phyloP scores from a whole-genome alignment of 257 asterid species.

The Cynanchum wilfordii region DNA sequence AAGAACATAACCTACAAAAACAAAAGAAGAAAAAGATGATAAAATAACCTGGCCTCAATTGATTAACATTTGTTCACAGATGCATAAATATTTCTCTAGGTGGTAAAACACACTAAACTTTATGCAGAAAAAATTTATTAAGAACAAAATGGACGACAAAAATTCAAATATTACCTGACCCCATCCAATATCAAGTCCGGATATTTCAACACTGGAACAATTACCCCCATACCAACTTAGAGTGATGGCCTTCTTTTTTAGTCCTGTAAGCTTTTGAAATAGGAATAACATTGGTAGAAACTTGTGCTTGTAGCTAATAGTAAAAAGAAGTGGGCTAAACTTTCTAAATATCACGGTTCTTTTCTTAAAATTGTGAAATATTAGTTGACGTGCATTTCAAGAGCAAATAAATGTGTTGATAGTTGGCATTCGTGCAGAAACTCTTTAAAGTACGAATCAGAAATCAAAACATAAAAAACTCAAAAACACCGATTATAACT shows the following conservation, averaged over 20 bases:
- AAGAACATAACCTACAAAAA: not conserved
- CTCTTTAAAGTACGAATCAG: too few relatives aligned
- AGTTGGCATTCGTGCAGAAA: too few relatives aligned
- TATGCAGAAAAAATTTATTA: slow-evolving; percentile 2
- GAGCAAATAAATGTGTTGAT: not conserved
- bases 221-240: slow-evolving; percentile 57
- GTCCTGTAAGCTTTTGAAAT: slow-evolving; percentile 74
- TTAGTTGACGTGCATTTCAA: not conserved
- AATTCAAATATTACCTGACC: slow-evolving; percentile 68
- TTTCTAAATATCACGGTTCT: not conserved
- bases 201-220: slow-evolving; percentile 60
- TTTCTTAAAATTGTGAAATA: not conserved
- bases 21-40: not conserved
- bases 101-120: not conserved
- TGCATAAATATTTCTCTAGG: not conserved
- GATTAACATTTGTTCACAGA: not conserved
- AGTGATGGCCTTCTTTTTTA: slow-evolving; percentile 49
- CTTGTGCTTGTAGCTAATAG: not conserved
- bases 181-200: slow-evolving; percentile 98
- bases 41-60: not conserved
- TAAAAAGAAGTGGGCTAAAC: not conserved
- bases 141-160: not conserved
- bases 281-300: slow-evolving; percentile 17
- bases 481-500: not conserved
- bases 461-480: not conserved